Evolutionary conservation across 148 eudicot genomes (phyloP).

Genomic region (Simmondsia chinensis): DNA sequence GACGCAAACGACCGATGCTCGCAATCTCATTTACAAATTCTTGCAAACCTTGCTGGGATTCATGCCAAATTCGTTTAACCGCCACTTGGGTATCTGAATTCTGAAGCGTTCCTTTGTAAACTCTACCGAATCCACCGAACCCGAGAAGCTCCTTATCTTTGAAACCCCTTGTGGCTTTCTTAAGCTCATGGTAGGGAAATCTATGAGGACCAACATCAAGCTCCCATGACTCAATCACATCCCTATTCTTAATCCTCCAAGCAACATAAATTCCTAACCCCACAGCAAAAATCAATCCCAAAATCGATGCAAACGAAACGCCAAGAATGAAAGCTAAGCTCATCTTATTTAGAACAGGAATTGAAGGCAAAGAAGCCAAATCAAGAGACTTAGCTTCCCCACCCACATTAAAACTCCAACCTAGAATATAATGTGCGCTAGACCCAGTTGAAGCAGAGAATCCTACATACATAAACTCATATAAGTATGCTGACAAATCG

Average conservation of each 20-base stretch:
- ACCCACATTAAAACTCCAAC: constrained; percentile 42
- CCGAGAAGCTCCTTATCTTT: constrained; percentile 37
- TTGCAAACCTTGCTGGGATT: no score
- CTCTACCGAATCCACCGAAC: constrained; percentile 50
- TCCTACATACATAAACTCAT: constrained; percentile 41
- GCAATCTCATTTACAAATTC: no score
- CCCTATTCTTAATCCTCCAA: no score
- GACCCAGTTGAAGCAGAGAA: constrained; percentile 55
- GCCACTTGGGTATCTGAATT: no score
- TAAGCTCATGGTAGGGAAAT: constrained; percentile 36
- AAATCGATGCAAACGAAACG: constrained; percentile 13
- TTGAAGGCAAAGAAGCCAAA: constrained; percentile 26
- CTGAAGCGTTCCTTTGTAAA: no score
- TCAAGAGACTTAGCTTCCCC: constrained; percentile 36
- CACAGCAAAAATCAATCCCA: constrained; percentile 4
- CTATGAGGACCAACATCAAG: constrained; percentile 45
- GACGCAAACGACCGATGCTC: no score
- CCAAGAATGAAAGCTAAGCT: constrained; percentile 11
- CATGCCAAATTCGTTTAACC: no score
- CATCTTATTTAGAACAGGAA: constrained; percentile 17
- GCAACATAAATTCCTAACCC: constrained; percentile 6
- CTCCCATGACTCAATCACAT: constrained; percentile 57
- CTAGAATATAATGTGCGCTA: constrained; percentile 37
- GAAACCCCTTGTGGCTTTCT: constrained; percentile 41
- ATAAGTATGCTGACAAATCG: constrained; percentile 26